Evolutionary conservation across 2,329 filamentous ascomycete genomes (phyloP), one percentile per base, ranked within the genome.

Genomic region (Aphanoascus verrucosus): DNA sequence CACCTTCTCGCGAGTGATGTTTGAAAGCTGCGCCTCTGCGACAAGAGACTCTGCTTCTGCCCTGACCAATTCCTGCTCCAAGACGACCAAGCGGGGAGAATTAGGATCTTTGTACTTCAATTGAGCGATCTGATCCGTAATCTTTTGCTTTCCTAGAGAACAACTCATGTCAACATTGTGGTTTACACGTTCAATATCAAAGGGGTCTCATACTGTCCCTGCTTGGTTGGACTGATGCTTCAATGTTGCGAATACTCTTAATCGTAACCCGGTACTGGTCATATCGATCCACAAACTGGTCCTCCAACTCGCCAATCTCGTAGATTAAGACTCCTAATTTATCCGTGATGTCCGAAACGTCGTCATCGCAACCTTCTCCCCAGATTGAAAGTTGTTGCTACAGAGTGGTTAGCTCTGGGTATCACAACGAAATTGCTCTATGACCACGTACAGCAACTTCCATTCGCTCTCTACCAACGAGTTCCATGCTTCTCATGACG

Each of bases 71-170:
- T 98, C 93, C 73, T 98, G 93, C 74, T 98, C 93, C 53, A 98
- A 84, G 40, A 98, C 90, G 55, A 96, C 89, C 63, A 98, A 96
- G 75, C 89, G 93, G 59, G 91, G 90, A 35, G 90, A 96, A 76
- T 94, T 95, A 62, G 93, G 93, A 72, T 98, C 93, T 77, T 98
- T 98, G 82, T 97, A 98, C 74, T 98, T 98, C 64, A 98, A 81
- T 72, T 97, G 91, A 49, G 93, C 91, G 64, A 98, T 98, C 69
- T 97, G 88, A 69, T 98, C 93, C 64, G 88, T 95, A 67, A 98
- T 97, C 76, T 97, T 98, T 72, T 97, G 91, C 77, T 98, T 98
- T 72, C 88, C 88, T 94, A 61, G 53, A 32, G 6, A 34, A 54
- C 20, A 35, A 51, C 50, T 45, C 15, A 42, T 17, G 20, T 46